phyloP scores from a whole-genome alignment of 176 grass and related monocot genomes.

The Triticum turgidum region DNA sequence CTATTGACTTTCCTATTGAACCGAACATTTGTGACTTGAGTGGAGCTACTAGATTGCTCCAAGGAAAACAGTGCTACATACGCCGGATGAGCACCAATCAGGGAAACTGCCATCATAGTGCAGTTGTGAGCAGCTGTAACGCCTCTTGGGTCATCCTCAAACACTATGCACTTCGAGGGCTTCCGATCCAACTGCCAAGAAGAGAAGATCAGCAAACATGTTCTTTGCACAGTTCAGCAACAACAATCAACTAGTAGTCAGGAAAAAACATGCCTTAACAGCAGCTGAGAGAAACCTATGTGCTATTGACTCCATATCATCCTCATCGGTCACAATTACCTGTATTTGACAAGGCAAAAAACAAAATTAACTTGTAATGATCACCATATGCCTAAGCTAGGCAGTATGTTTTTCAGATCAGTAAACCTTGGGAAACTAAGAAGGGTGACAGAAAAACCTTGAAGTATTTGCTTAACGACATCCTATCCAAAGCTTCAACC shows the following conservation, averaged over 20 bases:
- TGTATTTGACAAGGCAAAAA: constrained; percentile 22
- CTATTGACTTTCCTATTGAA: background rate
- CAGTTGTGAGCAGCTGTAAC: constrained; percentile 90
- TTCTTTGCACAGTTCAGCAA: background rate
- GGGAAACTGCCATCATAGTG: constrained; percentile 84
- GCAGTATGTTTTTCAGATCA: background rate
- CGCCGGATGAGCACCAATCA: constrained; percentile 93
- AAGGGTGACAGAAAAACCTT: constrained; percentile 43
- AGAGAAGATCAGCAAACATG: constrained; percentile 4
- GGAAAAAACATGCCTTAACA: constrained; percentile 62
- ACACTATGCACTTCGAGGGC: constrained; percentile 90
- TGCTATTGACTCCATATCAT: constrained; percentile 97
- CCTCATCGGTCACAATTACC: constrained; percentile 86
- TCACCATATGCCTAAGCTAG: constrained; percentile 4
- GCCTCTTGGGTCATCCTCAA: constrained; percentile 90
- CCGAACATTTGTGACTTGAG: background rate
- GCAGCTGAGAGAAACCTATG: constrained; percentile 96
- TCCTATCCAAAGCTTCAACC: constrained; percentile 73
- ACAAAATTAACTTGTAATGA: background rate
- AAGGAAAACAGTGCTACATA: constrained; percentile 33
- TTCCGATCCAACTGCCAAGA: constrained; percentile 82
- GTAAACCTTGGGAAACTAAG: constrained; percentile 2
- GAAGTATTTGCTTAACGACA: constrained; percentile 88
- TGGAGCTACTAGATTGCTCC: background rate
- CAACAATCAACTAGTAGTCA: background rate